Percentiles rank a stretch among this genome's conserved stretches.
phyloP scores from a whole-genome alignment of 768 basidiomycete species.

The Termitomyces sp. region DNA sequence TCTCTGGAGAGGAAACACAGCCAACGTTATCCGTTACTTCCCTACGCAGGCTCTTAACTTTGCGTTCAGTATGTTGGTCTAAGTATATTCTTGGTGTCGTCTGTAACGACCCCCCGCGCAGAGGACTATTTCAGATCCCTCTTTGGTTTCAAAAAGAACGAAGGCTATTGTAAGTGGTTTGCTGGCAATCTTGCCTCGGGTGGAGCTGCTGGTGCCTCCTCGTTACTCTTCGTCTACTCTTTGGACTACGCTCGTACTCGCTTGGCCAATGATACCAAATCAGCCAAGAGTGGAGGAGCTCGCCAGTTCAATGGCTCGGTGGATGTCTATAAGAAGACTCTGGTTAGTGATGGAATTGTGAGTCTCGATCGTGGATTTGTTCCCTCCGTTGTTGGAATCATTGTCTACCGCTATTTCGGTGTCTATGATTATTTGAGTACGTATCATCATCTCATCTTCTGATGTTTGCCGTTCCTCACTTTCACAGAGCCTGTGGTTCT shows the following conservation, averaged over 20 bases:
- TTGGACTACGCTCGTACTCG: slow-evolving; percentile 99
- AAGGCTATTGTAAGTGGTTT: slow-evolving; percentile 99
- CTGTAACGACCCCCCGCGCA: slow-evolving; percentile 21
- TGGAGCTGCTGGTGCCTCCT: slow-evolving; percentile 99
- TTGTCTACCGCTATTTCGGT: slow-evolving; percentile 99
- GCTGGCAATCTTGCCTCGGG: slow-evolving; percentile 96
- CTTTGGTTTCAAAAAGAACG: slow-evolving; percentile 97
- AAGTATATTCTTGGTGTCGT: not conserved
- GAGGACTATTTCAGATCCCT: slow-evolving; percentile 99
- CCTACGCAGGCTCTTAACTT: slow-evolving; percentile 99
- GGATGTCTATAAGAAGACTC: slow-evolving; percentile 96
- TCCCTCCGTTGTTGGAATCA: slow-evolving; percentile 98
- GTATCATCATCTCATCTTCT: slow-evolving; percentile 24
- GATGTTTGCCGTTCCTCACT: slow-evolving; percentile 17
- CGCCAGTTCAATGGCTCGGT: slow-evolving; percentile 99
- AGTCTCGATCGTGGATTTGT: slow-evolving; percentile 99
- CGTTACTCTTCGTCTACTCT: slow-evolving; percentile 98
- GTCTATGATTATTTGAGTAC: slow-evolving; percentile 89
- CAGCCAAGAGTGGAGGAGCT: slow-evolving; percentile 80
- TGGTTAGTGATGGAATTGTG: slow-evolving; percentile 94
- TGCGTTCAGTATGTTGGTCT: slow-evolving; percentile 82
- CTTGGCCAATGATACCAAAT: slow-evolving; percentile 97
- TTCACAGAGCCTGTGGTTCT: slow-evolving; percentile 89
- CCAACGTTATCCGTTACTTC: slow-evolving; percentile 99
- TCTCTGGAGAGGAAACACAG: slow-evolving; percentile 99